Evolutionary conservation across 352 stramenopile genomes (phyloP).

Genomic region (Blastocystis hominis): DNA sequence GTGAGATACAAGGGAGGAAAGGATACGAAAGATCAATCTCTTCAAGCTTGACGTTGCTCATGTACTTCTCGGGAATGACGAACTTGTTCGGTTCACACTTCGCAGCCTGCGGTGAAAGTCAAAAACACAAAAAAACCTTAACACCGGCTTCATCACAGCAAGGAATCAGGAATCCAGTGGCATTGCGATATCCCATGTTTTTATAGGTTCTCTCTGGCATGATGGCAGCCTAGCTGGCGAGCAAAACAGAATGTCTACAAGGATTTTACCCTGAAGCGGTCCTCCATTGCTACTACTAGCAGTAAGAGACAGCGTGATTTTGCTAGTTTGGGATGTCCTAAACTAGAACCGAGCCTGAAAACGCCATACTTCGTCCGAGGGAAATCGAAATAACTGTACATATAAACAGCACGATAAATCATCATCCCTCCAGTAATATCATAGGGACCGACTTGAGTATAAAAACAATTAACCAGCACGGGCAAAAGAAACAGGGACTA

Average conservation of each 20-base stretch:
- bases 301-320: neutral
- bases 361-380: neutral
- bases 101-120: neutral
- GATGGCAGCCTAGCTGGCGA: neutral
- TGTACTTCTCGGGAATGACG: neutral
- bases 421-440: constrained; percentile 4
- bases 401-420: constrained; percentile 52
- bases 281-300: neutral
- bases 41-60: neutral
- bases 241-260: neutral
- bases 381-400: neutral
- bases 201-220: constrained; percentile 32
- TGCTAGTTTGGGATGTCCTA: neutral
- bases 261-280: neutral
- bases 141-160: constrained; percentile 18
- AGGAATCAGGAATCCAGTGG: neutral
- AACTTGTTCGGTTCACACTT: constrained; percentile 3
- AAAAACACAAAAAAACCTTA: neutral
- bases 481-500: constrained; percentile 19
- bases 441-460: neutral
- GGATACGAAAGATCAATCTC: neutral
- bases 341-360: neutral
- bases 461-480: neutral
- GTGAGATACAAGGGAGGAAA: neutral
- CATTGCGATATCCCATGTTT: constrained; percentile 35